Evolutionary conservation across 2,329 filamentous ascomycete species (phyloP), one percentile per base, ranked within the genome.

Genomic region (Chlorencoelia australis): DNA sequence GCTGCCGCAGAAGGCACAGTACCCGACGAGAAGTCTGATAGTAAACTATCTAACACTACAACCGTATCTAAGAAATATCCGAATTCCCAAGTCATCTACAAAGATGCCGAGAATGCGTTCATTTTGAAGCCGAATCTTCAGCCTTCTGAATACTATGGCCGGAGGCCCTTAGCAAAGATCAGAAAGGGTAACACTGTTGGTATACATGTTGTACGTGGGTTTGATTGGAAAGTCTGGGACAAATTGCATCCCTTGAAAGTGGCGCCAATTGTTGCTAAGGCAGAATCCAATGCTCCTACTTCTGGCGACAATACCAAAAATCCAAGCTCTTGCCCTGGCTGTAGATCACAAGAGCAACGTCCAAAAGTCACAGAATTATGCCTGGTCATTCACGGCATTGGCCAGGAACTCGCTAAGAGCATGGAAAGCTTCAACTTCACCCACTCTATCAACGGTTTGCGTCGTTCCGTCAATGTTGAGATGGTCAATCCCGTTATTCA

Each of bases 381-480:
- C 2, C 68, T 98, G 4, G 85, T 96, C 7, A 83, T 91, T 28
- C 91, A 98, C 53, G 91, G 91, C 2, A 96, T 98, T 45, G 91
- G 91, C 0, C 91, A 98, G 58, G 96, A 98, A 57, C 71, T 96
- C 33, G 93, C 88, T 0, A 87, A 98, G 56, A 72, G 88, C 9
- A 85, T 96, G 42, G 89, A 96, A 59, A 94, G 86, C 50, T 98
- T 88, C 51, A 86, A 96, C 58, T 98, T 98, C 52, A 98, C 91
- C 0, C 89, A 96, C 57, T 84, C 87, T 4, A 89, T 96, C 56
- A 96, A 94, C 53, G 75, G 79, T 0, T 91, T 98, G 49, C 77
- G 91, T 9, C 73, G 88, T 41, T 78, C 85, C 14, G 73, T 96
- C 39, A 94, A 94, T 47, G 67, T 88, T 33, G 88, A 98, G 55